These are phyloP conservation scores for Limtongozyma cylindracea DNA, from an alignment of 805 yeast genomes.

Conservation along the genomic window DNA sequence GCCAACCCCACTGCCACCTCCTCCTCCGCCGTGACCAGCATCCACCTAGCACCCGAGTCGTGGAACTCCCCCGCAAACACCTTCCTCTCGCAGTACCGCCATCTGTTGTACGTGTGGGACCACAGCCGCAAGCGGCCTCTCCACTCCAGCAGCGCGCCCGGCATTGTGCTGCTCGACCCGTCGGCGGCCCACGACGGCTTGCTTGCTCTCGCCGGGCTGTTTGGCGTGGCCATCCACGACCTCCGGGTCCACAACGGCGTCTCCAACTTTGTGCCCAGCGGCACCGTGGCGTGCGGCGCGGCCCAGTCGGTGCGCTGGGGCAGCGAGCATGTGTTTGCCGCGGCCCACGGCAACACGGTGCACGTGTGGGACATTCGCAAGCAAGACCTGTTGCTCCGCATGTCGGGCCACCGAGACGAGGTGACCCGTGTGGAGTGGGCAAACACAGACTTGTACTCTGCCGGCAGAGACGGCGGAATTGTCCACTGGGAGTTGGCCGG, in stretches of 20 bases:
- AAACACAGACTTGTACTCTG: constrained; percentile 23
- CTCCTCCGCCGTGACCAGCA: constrained; percentile 6
- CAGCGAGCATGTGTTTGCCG: constrained; percentile 35
- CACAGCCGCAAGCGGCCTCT: constrained; percentile 22
- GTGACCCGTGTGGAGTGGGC: constrained; percentile 41
- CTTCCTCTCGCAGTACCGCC: constrained; percentile 37
- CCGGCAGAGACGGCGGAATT: constrained; percentile 42
- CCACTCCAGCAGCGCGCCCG: constrained; percentile 18
- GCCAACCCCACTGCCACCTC: constrained; percentile 6
- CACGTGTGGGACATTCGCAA: constrained; percentile 59
- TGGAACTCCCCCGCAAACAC: no score
- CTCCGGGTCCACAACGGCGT: constrained; percentile 28
- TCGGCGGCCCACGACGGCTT: constrained; percentile 17
- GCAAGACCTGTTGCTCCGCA: constrained; percentile 22
- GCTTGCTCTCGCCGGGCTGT: constrained; percentile 38
- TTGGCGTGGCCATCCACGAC: constrained; percentile 58
- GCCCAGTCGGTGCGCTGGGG: constrained; percentile 25
- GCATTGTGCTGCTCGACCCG: constrained; percentile 25
- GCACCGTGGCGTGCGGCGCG: constrained; percentile 2
- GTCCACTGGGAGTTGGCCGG: constrained; percentile 24
- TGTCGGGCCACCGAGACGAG: constrained; percentile 28
- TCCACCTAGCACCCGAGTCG: no score
- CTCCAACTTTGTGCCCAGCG: constrained; percentile 9
- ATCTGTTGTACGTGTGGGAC: constrained; percentile 61
- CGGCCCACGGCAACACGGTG: constrained; percentile 32